These are phyloP conservation scores for Chaetomium strumarium DNA, from an alignment of 2,329 filamentous ascomycete genomes.

Conservation along the genomic window DNA sequence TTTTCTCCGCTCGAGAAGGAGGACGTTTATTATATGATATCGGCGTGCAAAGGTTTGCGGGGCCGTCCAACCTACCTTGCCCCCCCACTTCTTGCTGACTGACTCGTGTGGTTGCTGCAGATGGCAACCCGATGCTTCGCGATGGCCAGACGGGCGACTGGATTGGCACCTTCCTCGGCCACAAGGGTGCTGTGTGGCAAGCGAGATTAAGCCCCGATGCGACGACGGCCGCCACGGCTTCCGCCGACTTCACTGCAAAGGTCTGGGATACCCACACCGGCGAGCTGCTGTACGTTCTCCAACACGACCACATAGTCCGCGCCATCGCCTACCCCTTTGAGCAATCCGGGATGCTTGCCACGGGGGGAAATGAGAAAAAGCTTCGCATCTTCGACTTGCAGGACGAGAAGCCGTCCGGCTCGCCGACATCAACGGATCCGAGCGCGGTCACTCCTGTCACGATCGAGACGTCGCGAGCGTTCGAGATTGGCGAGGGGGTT, in stretches of 20 bases:
- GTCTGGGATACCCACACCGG: constrained; percentile 97
- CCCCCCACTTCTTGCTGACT: constrained; percentile 21
- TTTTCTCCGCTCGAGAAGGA: constrained; percentile 81
- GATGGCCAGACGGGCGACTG: constrained; percentile 94
- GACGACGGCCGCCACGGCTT: constrained; percentile 82
- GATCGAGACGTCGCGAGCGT: constrained; percentile 58
- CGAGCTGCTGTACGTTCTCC: constrained; percentile 77
- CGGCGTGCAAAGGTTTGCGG: constrained; percentile 73
- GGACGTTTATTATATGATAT: constrained; percentile 85
- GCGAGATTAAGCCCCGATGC: constrained; percentile 85
- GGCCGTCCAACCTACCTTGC: neutral
- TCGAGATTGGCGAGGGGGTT: constrained; percentile 80
- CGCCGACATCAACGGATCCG: constrained; percentile 30
- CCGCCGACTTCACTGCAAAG: constrained; percentile 93
- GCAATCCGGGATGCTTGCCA: constrained; percentile 77
- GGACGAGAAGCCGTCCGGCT: constrained; percentile 42
- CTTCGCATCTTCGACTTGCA: constrained; percentile 87
- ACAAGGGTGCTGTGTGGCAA: constrained; percentile 98
- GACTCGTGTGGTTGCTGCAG: constrained; percentile 39
- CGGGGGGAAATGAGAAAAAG: constrained; percentile 94
- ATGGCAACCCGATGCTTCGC: constrained; percentile 97
- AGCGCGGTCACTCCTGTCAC: constrained; percentile 35
- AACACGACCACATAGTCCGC: constrained; percentile 93
- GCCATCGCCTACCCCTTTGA: constrained; percentile 85
- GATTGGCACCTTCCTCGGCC: constrained; percentile 96